A percentile compares a stretch with the other conserved stretches of the same genome.
phyloP scores from a whole-genome alignment of 2,329 filamentous ascomycete genomes.

The Fusarium papillatum region DNA sequence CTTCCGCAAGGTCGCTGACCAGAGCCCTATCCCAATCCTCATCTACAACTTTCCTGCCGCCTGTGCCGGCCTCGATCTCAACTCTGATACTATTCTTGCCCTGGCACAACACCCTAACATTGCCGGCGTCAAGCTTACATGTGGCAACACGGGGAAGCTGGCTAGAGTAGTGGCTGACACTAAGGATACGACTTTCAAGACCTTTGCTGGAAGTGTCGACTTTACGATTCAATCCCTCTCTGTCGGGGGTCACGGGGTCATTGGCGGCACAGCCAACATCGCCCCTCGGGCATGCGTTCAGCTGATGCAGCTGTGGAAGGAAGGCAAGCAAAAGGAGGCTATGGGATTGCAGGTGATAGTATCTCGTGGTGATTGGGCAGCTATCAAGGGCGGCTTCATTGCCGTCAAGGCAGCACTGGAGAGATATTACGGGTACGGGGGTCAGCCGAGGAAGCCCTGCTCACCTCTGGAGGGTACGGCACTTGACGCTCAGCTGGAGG shows the following conservation, averaged over 20 bases:
- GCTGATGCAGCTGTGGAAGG: slow-evolving; percentile 70
- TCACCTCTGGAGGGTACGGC: slow-evolving; percentile 35
- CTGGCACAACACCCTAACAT: slow-evolving; percentile 69
- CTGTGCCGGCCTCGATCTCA: slow-evolving; percentile 68
- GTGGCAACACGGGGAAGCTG: slow-evolving; percentile 74
- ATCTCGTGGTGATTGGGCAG: slow-evolving; percentile 77
- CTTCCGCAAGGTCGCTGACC: slow-evolving; percentile 73
- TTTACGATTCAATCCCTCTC: slow-evolving; percentile 80
- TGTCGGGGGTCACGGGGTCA: slow-evolving; percentile 79
- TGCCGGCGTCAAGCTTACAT: slow-evolving; percentile 74
- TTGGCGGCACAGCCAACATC: slow-evolving; percentile 80
- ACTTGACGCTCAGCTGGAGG: slow-evolving; percentile 38
- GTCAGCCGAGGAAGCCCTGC: slow-evolving; percentile 59
- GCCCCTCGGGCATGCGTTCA: slow-evolving; percentile 75
- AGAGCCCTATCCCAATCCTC: slow-evolving; percentile 69
- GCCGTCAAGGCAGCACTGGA: slow-evolving; percentile 77
- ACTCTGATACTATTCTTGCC: slow-evolving; percentile 67
- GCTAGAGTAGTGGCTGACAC: slow-evolving; percentile 62
- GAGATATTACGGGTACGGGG: slow-evolving; percentile 75
- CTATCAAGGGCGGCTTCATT: slow-evolving; percentile 77
- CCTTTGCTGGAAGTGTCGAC: slow-evolving; percentile 80
- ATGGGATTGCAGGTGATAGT: slow-evolving; percentile 74
- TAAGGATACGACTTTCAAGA: slow-evolving; percentile 66
- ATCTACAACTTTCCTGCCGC: slow-evolving; percentile 76
- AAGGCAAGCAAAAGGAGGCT: slow-evolving; percentile 71